These are phyloP conservation scores for Rosa lucieae DNA, from an alignment of 306 rosid species.

Conservation along the genomic window DNA sequence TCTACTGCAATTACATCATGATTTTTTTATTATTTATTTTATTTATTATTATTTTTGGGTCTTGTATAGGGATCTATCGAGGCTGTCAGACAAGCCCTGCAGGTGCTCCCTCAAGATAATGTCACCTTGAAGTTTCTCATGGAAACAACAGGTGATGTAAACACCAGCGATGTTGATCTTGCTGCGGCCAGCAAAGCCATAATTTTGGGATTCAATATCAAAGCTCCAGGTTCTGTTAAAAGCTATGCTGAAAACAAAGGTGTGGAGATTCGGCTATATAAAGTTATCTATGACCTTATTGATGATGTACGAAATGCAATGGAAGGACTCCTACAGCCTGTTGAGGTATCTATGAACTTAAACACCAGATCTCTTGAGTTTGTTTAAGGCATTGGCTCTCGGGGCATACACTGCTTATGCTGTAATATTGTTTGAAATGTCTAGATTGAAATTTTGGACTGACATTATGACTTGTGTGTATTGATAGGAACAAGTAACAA, in stretches of 20 bases:
- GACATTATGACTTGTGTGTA: constrained; percentile 27
- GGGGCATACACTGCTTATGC: constrained; percentile 9
- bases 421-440: constrained; percentile 13
- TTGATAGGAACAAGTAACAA: constrained; percentile 66
- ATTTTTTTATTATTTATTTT: too few relatives aligned
- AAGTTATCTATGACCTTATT: constrained; percentile 87
- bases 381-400: constrained; percentile 8
- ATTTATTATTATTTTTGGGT: neutral
- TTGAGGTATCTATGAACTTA: constrained; percentile 52
- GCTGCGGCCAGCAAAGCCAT: constrained; percentile 89
- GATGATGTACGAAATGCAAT: constrained; percentile 92
- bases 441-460: constrained; percentile 21
- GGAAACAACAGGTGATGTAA: constrained; percentile 91
- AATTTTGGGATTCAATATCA: constrained; percentile 81
- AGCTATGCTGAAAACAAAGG: constrained; percentile 83
- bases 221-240: constrained; percentile 78
- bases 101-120: constrained; percentile 84
- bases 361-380: constrained; percentile 10
- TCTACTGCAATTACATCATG: constrained; percentile 17
- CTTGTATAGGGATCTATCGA: constrained; percentile 82
- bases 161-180: constrained; percentile 90
- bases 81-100: constrained; percentile 94
- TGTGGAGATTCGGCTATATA: constrained; percentile 86
- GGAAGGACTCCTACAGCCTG: constrained; percentile 91
- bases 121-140: constrained; percentile 88